These are phyloP conservation scores for Corymbia maculata DNA, from an alignment of 345 rosid species.

Conservation along the genomic window DNA sequence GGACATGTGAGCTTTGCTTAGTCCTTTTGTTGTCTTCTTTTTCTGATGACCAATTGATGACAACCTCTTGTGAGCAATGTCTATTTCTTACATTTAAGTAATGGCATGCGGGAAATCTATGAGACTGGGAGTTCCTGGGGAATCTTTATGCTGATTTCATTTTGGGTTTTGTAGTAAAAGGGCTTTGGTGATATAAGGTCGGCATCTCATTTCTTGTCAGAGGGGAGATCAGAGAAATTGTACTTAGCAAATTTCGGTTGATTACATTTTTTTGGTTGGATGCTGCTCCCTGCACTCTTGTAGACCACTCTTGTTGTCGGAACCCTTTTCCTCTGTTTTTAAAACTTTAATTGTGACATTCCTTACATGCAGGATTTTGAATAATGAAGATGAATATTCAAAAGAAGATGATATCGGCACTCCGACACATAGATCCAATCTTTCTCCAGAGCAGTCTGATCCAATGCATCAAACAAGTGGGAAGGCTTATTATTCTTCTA, in stretches of 20 bases:
- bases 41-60: background rate
- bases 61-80: background rate
- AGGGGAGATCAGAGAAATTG: background rate
- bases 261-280: background rate
- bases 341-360: background rate
- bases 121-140: background rate
- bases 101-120: background rate
- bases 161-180: background rate
- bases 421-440: conserved; percentile 42
- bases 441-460: conserved; percentile 34
- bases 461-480: conserved; percentile 25
- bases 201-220: background rate
- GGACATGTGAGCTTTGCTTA: conserved; percentile 55
- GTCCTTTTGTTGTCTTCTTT: background rate
- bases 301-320: background rate
- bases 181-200: background rate
- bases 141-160: background rate
- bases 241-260: background rate
- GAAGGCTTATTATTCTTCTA: conserved; percentile 56
- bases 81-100: background rate
- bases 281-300: background rate
- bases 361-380: conserved; percentile 42
- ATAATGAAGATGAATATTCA: conserved; percentile 40
- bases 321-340: background rate
- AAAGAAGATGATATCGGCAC: conserved; percentile 45